These are phyloP conservation scores for Lepidium sativum DNA, from an alignment of 345 rosid species.

Conservation along the genomic window DNA sequence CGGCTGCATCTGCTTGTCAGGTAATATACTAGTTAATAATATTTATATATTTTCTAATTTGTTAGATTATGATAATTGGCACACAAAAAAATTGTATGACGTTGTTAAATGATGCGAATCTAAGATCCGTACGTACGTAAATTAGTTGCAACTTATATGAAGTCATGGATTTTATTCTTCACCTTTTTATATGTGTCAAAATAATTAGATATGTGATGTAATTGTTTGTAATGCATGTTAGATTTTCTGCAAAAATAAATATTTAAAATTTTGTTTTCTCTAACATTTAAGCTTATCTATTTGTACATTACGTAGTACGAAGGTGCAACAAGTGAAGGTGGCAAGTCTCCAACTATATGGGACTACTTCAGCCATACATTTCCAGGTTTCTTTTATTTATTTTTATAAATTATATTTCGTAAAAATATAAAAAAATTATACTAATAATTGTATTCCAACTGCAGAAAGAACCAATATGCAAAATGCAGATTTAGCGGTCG, in stretches of 20 bases:
- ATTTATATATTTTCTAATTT: no score
- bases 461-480: conserved; percentile 35
- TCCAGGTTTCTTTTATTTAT: conserved; percentile 14
- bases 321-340: conserved; percentile 32
- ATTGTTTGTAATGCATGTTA: not conserved
- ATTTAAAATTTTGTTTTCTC: not conserved
- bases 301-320: conserved; percentile 13
- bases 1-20: conserved; percentile 31
- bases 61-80: no score
- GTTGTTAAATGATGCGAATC: not conserved
- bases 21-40: not conserved
- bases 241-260: not conserved
- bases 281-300: not conserved
- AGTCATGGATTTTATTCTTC: not conserved
- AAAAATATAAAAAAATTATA: not conserved
- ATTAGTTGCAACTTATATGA: not conserved
- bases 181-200: not conserved
- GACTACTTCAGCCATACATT: conserved; percentile 26
- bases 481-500: conserved; percentile 41
- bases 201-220: not conserved
- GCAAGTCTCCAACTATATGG: conserved; percentile 28
- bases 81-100: not conserved
- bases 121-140: not conserved
- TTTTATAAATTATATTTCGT: not conserved
- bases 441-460: not conserved